Evolutionary conservation across 2,329 filamentous ascomycete species (phyloP).

Genomic region (Apiospora saccharicola): DNA sequence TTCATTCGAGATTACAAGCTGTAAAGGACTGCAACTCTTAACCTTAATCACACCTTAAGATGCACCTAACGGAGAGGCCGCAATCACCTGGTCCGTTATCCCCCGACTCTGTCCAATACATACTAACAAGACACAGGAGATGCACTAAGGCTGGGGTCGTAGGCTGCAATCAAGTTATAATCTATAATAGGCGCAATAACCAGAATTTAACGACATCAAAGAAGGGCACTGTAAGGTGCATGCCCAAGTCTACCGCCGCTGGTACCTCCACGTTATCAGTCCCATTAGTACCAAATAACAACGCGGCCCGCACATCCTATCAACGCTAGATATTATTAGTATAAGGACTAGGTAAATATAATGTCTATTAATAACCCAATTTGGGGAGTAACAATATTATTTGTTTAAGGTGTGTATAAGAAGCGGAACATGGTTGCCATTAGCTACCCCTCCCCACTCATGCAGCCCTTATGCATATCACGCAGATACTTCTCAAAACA

Average conservation of each 20-base stretch:
- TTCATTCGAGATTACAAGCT: not conserved
- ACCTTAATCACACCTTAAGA: not conserved
- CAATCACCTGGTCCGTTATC: not conserved
- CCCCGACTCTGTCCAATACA: not conserved
- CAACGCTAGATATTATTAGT: not conserved
- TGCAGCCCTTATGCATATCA: not conserved
- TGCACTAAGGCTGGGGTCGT: not conserved
- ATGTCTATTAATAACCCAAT: not conserved
- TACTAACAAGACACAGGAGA: not conserved
- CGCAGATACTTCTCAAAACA: not conserved
- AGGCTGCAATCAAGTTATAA: not conserved
- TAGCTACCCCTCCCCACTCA: not conserved
- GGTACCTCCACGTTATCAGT: not conserved
- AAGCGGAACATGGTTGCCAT: not conserved
- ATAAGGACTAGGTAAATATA: not conserved
- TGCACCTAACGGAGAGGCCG: not conserved
- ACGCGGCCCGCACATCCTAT: not conserved
- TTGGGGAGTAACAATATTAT: not conserved
- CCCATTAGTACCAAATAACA: not conserved
- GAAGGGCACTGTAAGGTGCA: slow-evolving; percentile 4
- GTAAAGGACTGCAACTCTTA: not conserved
- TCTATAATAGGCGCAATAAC: not conserved
- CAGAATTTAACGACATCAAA: not conserved
- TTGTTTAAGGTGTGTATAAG: not conserved
- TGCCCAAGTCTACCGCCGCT: not conserved